Evolutionary conservation across 768 basidiomycete species (phyloP).

Genomic region (Mycena vulgaris): DNA sequence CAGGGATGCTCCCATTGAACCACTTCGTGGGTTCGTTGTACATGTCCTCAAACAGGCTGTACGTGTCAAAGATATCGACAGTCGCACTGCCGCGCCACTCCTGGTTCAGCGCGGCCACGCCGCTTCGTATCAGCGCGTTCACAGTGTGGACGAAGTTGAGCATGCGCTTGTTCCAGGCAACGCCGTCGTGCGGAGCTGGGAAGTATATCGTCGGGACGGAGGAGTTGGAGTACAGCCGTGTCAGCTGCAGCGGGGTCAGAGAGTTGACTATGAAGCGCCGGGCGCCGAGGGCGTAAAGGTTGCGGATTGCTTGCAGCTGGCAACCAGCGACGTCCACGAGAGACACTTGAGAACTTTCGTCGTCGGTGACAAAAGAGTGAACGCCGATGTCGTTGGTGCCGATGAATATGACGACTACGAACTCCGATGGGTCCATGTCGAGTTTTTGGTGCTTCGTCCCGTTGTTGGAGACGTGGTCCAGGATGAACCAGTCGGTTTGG

Average conservation of each 20-base stretch:
- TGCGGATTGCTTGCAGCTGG: constrained; percentile 37
- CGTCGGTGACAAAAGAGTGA: constrained; percentile 37
- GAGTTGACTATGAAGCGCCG: constrained; percentile 45
- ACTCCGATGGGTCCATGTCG: constrained; percentile 40
- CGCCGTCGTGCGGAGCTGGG: constrained; percentile 39
- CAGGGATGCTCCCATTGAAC: constrained; percentile 44
- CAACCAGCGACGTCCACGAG: constrained; percentile 39
- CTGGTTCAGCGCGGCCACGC: constrained; percentile 34
- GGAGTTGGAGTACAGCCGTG: constrained; percentile 35
- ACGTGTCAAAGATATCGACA: constrained; percentile 41
- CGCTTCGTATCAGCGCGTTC: constrained; percentile 36
- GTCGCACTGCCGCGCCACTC: constrained; percentile 37
- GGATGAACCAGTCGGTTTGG: constrained; percentile 43
- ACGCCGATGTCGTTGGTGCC: constrained; percentile 44
- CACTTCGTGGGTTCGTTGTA: constrained; percentile 38
- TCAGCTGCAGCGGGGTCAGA: constrained; percentile 40
- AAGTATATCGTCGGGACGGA: constrained; percentile 41
- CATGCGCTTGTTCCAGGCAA: constrained; percentile 41
- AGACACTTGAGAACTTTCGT: constrained; percentile 29
- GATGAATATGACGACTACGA: constrained; percentile 40
- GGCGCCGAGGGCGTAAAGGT: constrained; percentile 39
- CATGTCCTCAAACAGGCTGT: constrained; percentile 41
- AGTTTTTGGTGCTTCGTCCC: constrained; percentile 39
- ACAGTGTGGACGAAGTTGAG: constrained; percentile 41
- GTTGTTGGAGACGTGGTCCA: constrained; percentile 39